Evolutionary conservation across 441 rosid genomes (phyloP).

Genomic region (Pelargonium fulgidum): DNA sequence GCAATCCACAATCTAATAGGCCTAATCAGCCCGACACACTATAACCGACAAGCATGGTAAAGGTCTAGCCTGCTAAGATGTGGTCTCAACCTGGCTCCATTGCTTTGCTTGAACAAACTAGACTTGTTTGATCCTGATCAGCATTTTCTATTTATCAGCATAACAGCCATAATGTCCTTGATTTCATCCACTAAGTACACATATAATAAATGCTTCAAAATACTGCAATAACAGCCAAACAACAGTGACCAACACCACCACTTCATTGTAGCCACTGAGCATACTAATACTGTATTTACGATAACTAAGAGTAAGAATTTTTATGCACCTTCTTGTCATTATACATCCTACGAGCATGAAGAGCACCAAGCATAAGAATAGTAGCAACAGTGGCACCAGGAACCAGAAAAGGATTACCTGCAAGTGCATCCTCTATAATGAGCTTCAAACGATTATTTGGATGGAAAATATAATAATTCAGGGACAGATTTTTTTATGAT

Average conservation of each 20-base stretch:
- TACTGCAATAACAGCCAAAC: slow-evolving; percentile 3
- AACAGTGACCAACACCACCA: not conserved
- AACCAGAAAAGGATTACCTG: slow-evolving; percentile 63
- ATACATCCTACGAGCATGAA: slow-evolving; percentile 84
- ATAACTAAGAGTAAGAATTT: not conserved
- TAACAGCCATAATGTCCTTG: not conserved
- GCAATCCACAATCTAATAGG: not conserved
- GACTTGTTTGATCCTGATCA: not conserved
- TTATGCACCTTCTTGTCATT: slow-evolving; percentile 68
- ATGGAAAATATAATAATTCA: not conserved
- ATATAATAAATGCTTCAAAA: not conserved
- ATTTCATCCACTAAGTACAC: not conserved
- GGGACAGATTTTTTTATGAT: not conserved
- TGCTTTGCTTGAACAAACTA: not conserved
- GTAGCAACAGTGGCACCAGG: slow-evolving; percentile 92
- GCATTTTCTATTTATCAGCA: slow-evolving; percentile 1
- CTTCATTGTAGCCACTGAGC: not conserved
- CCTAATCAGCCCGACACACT: not conserved
- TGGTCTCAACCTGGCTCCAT: not conserved
- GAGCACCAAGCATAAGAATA: slow-evolving; percentile 89
- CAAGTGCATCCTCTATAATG: slow-evolving; percentile 13
- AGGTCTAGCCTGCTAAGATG: not conserved
- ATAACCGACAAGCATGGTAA: not conserved
- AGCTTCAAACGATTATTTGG: slow-evolving; percentile 12
- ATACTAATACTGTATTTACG: not conserved